A percentile compares a stretch with the other conserved stretches of the same genome.
Conservation (phyloP, 192 early-diverging fungal species). For the Coemansia sp. region DNA sequence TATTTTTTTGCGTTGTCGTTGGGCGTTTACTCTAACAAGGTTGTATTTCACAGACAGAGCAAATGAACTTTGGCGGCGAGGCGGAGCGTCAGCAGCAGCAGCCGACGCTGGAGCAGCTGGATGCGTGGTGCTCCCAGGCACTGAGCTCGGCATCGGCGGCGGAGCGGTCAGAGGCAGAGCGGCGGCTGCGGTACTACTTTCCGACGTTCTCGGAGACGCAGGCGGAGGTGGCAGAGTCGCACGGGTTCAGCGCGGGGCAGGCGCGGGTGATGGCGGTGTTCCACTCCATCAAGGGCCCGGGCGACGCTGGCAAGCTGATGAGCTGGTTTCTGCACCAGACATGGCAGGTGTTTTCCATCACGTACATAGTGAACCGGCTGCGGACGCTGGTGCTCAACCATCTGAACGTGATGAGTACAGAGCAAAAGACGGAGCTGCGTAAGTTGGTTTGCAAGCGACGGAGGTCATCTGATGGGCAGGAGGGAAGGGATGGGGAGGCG, state of each 20-base stretch:
- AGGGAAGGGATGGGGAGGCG: not conserved
- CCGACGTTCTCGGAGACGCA: conserved; percentile 73
- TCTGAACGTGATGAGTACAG: conserved; percentile 30
- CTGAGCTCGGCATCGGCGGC: conserved; percentile 57
- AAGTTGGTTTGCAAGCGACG: conserved; percentile 22
- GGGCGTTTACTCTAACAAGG: not conserved
- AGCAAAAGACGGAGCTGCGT: conserved; percentile 40
- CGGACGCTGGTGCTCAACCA: conserved; percentile 48
- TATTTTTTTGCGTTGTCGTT: too few relatives aligned
- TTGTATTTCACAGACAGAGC: too few relatives aligned
- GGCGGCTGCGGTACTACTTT: conserved; percentile 69
- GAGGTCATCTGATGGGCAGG: not conserved
- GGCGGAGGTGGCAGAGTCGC: conserved; percentile 35
- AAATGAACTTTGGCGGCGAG: conserved; percentile 7
- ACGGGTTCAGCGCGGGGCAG: conserved; percentile 29
- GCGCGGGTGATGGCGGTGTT: conserved; percentile 47
- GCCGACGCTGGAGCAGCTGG: conserved; percentile 50
- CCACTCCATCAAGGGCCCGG: conserved; percentile 47
- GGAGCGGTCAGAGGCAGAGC: conserved; percentile 64
- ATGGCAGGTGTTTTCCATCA: conserved; percentile 36
- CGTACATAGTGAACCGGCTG: conserved; percentile 39
- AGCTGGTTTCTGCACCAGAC: conserved; percentile 48
- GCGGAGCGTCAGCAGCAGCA: conserved; percentile 12
- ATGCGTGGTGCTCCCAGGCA: conserved; percentile 59
- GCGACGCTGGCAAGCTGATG: conserved; percentile 44